Conservation (phyloP, 108 stramenopile species). For the Skeletonema costatum region DNA sequence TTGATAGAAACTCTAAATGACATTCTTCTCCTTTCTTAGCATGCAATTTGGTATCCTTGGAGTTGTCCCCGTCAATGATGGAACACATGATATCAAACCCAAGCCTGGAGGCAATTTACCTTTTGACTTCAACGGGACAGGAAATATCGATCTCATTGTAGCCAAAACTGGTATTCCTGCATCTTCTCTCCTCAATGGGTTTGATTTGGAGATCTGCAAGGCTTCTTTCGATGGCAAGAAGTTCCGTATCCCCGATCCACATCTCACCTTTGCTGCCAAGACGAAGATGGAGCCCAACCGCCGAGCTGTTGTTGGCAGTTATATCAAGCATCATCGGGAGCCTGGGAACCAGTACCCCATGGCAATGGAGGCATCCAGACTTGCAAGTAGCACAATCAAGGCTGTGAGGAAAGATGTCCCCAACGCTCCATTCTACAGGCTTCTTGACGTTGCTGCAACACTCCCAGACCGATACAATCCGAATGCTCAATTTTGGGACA, state of each 20-base stretch:
- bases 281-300: slow-evolving; percentile 26
- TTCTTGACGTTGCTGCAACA: background rate
- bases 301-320: slow-evolving; percentile 15
- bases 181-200: background rate
- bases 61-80: background rate
- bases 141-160: slow-evolving; percentile 12
- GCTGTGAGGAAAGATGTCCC: slow-evolving; percentile 13
- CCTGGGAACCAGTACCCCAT: background rate
- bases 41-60: background rate
- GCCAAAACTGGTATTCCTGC: background rate
- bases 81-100: slow-evolving; percentile 20
- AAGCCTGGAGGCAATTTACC: slow-evolving; percentile 14
- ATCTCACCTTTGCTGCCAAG: slow-evolving; percentile 22
- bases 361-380: background rate
- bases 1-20: no score
- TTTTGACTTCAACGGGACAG: slow-evolving; percentile 8
- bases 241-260: slow-evolving; percentile 34
- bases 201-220: slow-evolving; percentile 31
- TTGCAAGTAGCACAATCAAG: slow-evolving; percentile 1
- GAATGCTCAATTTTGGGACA: background rate
- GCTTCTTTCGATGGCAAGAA: slow-evolving; percentile 23
- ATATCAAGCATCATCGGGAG: slow-evolving; percentile 3
- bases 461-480: slow-evolving; percentile 8
- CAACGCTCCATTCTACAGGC: slow-evolving; percentile 16
- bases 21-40: no score